Percentiles rank a stretch among this genome's conserved stretches.
Evolutionary conservation across 345 rosid genomes (phyloP).

Genomic region (Chamaenerion angustifolium): DNA sequence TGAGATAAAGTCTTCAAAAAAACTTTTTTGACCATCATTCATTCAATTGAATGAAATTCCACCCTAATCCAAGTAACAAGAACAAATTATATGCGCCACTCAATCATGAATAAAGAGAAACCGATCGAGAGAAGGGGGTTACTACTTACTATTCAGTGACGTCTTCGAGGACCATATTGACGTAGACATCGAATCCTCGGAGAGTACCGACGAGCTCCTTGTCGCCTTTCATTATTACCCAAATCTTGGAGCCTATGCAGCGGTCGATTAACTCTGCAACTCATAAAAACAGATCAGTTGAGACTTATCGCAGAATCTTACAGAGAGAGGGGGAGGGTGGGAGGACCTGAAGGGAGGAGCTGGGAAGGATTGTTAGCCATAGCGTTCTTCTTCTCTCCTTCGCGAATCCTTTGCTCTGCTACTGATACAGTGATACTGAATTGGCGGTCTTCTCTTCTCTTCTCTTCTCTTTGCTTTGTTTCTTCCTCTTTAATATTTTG

Average conservation of each 20-base stretch:
- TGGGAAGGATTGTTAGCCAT: slow-evolving; percentile 14
- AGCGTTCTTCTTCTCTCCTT: not conserved
- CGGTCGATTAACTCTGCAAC: slow-evolving; percentile 14
- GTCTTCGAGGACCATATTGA: slow-evolving; percentile 16
- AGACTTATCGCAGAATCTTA: not conserved
- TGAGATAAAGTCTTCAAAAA: too few relatives aligned
- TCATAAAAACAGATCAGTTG: not conserved
- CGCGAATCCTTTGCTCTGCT: too few relatives aligned
- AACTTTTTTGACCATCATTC: too few relatives aligned
- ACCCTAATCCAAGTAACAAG: not conserved
- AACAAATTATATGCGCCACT: not conserved
- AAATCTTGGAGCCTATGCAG: slow-evolving; percentile 12
- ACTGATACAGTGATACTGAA: too few relatives aligned
- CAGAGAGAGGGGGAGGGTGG: not conserved
- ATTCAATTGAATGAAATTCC: not conserved
- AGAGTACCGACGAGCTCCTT: slow-evolving; percentile 15
- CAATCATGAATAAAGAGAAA: not conserved
- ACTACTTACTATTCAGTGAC: slow-evolving; percentile 11
- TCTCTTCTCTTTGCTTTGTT: too few relatives aligned
- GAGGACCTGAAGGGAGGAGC: slow-evolving; percentile 11
- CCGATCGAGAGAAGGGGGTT: not conserved
- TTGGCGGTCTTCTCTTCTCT: too few relatives aligned
- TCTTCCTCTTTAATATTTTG: too few relatives aligned
- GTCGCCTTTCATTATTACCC: slow-evolving; percentile 20
- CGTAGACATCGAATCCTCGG: slow-evolving; percentile 13